These are phyloP conservation scores for Phytopythium chamaehyphon DNA, from an alignment of 352 stramenopile genomes.

Conservation along the genomic window DNA sequence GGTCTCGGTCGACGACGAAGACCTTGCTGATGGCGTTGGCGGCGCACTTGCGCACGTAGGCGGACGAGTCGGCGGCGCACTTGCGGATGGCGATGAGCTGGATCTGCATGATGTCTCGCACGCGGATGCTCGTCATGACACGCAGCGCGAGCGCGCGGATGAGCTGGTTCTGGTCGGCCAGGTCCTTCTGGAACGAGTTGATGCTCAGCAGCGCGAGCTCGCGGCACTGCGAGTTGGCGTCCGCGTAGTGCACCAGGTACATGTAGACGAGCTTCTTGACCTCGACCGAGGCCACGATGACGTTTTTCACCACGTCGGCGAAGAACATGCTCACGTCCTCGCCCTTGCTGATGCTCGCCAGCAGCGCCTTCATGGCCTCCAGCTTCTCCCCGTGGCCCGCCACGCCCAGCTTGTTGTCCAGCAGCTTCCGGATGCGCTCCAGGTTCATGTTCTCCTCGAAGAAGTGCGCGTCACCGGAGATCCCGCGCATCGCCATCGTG, in stretches of 20 bases:
- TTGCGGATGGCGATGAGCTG: constrained; percentile 96
- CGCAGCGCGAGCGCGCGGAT: constrained; percentile 92
- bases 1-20: constrained; percentile 81
- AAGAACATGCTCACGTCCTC: constrained; percentile 98
- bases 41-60: constrained; percentile 98
- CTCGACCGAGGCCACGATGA: constrained; percentile 93
- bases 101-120: constrained; percentile 98
- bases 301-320: constrained; percentile 96
- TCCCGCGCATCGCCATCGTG: constrained; percentile 57
- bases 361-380: constrained; percentile 98
- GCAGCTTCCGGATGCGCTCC: constrained; percentile 80
- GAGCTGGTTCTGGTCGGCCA: constrained; percentile 94
- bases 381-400: constrained; percentile 87
- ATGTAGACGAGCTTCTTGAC: constrained; percentile 99
- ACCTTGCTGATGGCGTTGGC: constrained; percentile 96
- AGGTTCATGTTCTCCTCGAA: constrained; percentile 97
- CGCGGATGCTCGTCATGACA: constrained; percentile 97
- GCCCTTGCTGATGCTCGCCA: constrained; percentile 97
- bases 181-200: constrained; percentile 98
- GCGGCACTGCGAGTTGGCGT: constrained; percentile 92
- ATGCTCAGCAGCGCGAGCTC: constrained; percentile 97
- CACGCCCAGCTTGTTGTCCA: constrained; percentile 88
- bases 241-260: constrained; percentile 98
- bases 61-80: constrained; percentile 88
- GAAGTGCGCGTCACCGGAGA: constrained; percentile 93